phyloP scores from a whole-genome alignment of 2,329 filamentous ascomycete species.

The Myriosclerotinia duriaeana region DNA sequence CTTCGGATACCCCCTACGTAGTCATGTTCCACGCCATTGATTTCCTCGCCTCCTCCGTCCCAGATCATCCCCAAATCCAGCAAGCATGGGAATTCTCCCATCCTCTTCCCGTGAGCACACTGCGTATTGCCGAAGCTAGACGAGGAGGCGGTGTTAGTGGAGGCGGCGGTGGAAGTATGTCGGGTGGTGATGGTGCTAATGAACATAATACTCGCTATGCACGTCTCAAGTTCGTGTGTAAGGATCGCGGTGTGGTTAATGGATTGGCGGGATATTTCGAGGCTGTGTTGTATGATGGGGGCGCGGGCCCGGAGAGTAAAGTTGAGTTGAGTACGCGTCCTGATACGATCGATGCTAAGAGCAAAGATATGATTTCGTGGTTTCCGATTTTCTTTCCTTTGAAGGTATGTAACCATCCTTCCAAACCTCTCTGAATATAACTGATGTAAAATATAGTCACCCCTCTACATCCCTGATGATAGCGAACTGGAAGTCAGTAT shows the following conservation, averaged over 20 bases:
- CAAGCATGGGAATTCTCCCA: slow-evolving; percentile 79
- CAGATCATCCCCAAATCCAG: slow-evolving; percentile 64
- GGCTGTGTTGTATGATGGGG: slow-evolving; percentile 77
- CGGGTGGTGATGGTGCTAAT: slow-evolving; percentile 76
- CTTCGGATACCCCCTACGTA: slow-evolving; percentile 90
- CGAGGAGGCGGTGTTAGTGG: slow-evolving; percentile 63
- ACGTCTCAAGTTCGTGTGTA: slow-evolving; percentile 74
- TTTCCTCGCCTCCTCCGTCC: slow-evolving; percentile 68
- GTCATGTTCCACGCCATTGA: slow-evolving; percentile 89
- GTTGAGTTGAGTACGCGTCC: slow-evolving; percentile 92
- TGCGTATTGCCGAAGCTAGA: slow-evolving; percentile 56
- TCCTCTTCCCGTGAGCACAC: slow-evolving; percentile 61
- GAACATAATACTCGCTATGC: slow-evolving; percentile 87
- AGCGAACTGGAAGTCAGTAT: slow-evolving; percentile 87
- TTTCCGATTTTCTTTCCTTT: slow-evolving; percentile 98
- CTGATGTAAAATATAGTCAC: slow-evolving; percentile 56
- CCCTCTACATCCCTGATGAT: slow-evolving; percentile 80
- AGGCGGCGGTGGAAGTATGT: slow-evolving; percentile 70
- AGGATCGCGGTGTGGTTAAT: slow-evolving; percentile 79
- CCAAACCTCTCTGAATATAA: neutral
- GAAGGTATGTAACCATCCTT: slow-evolving; percentile 61
- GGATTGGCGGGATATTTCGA: slow-evolving; percentile 95
- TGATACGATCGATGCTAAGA: slow-evolving; percentile 87
- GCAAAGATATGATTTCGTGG: slow-evolving; percentile 98
- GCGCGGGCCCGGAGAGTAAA: slow-evolving; percentile 49